phyloP scores from a whole-genome alignment of 257 asterid genomes.

The Forsythia viridissima region DNA sequence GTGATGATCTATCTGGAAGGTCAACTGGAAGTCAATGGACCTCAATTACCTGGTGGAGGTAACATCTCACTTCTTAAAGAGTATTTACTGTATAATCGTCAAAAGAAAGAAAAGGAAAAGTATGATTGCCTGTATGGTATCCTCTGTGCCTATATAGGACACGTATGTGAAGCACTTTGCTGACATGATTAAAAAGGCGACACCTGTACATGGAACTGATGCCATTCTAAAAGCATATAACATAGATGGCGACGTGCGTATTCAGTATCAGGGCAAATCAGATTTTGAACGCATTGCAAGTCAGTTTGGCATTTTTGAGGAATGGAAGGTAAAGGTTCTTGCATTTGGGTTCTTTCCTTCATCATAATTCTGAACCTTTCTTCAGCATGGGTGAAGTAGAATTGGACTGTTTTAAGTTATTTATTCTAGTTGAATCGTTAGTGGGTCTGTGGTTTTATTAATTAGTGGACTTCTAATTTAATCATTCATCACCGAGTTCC shows the following conservation, averaged over 20 bases:
- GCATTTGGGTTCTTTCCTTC: conserved; percentile 13
- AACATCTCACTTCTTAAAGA: conserved; percentile 25
- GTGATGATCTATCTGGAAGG: conserved; percentile 47
- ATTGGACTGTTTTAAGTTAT: neutral
- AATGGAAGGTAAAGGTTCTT: conserved; percentile 77
- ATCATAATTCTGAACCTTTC: neutral
- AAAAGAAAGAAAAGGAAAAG: neutral
- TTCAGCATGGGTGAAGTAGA: conserved; percentile 13
- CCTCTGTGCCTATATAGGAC: conserved; percentile 49
- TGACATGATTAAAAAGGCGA: conserved; percentile 66
- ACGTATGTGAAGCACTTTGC: conserved; percentile 72
- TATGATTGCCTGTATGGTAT: conserved; percentile 6
- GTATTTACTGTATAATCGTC: neutral
- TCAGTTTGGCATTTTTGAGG: conserved; percentile 95
- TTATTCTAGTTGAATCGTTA: neutral
- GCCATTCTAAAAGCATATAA: conserved; percentile 60
- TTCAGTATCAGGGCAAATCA: conserved; percentile 62
- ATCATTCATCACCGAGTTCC: too few species aligned
- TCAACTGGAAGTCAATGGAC: conserved; percentile 93
- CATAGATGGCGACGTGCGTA: conserved; percentile 75
- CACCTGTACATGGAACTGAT: conserved; percentile 64
- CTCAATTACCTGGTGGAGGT: conserved; percentile 94
- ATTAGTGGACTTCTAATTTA: neutral
- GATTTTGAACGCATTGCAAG: conserved; percentile 71
- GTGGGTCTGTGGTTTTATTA: neutral